Evolutionary conservation across 2,329 filamentous ascomycete genomes (phyloP), one percentile per base, ranked within the genome.

Genomic region (Botryotinia narcissicola): DNA sequence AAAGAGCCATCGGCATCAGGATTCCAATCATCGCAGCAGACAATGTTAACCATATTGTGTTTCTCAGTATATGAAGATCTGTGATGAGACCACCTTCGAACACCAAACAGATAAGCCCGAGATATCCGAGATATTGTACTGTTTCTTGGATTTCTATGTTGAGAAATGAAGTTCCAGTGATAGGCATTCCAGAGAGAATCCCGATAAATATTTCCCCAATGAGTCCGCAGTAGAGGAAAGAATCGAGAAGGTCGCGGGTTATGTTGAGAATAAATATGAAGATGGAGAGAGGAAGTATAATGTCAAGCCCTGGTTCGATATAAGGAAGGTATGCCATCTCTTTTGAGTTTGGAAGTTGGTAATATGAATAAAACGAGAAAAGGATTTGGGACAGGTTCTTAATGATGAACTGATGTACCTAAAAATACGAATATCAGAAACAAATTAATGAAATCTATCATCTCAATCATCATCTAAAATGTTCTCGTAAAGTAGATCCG

Each of bases 31-130:
- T 22, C 12, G 62, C 62, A 8, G 62, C 71, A 4, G 63, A 29
- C 16, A 72, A 25, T 29, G 71, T 72, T 35, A 46, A 37, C 63
- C 71, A 68, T 44, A 72, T 72, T 10, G 62, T 72, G 6, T 69
- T 59, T 22, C 62, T 44, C 32, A 69, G 16, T 25, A 72, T 35
- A 32, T 42, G 32, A 59, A 72, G 40, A 44, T 68, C 62, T 6
- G 71, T 72, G 29, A 42, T 72, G 5, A 72, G 71, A 14, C 71
- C 71, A 8, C 71, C 71, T 40, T 72, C 71, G n/a, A 72, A 72
- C 14, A 72, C 71, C 14, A 72, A 54, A n/a, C 71, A 67, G 7
- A 72, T 51, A 29, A 72, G 71, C 22, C 71, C 71, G 3, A 72
- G 42, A 32, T 72, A 72, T 25, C 71, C 71, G 6, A 72, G 62